Conservation (phyloP, 495 filamentous ascomycete species). For the Talaromyces liani region DNA sequence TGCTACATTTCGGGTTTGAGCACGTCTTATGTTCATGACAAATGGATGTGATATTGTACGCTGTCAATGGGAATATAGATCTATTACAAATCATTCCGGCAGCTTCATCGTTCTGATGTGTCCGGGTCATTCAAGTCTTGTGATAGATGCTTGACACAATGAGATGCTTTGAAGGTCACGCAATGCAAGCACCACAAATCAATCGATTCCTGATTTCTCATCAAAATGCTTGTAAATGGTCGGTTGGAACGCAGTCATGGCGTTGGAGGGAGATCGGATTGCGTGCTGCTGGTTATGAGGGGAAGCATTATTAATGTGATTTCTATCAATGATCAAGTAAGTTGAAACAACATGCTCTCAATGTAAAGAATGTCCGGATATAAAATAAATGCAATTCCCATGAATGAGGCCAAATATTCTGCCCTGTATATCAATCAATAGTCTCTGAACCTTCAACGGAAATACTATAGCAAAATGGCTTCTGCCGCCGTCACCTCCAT, state of each 20-base stretch:
- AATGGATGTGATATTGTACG: background rate
- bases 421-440: background rate
- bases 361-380: background rate
- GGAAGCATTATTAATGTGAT: slow-evolving; percentile 1
- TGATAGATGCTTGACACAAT: background rate
- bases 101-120: background rate
- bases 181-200: background rate
- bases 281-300: slow-evolving; percentile 1
- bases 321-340: background rate
- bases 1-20: background rate
- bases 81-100: background rate
- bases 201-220: background rate
- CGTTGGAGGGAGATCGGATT: slow-evolving; percentile 4
- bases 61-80: background rate
- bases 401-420: background rate
- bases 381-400: background rate
- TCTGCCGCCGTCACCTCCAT: slow-evolving; percentile 30
- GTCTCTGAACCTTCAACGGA: background rate
- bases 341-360: background rate
- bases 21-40: background rate
- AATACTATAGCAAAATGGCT: slow-evolving; percentile 14
- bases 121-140: background rate
- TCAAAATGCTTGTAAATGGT: background rate
- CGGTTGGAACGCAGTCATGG: background rate
- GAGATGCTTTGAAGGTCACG: background rate